Percentiles rank a stretch among this genome's conserved stretches.
phyloP scores from a whole-genome alignment of 1,284 basidiomycete genomes.

The Irpex sp. region DNA sequence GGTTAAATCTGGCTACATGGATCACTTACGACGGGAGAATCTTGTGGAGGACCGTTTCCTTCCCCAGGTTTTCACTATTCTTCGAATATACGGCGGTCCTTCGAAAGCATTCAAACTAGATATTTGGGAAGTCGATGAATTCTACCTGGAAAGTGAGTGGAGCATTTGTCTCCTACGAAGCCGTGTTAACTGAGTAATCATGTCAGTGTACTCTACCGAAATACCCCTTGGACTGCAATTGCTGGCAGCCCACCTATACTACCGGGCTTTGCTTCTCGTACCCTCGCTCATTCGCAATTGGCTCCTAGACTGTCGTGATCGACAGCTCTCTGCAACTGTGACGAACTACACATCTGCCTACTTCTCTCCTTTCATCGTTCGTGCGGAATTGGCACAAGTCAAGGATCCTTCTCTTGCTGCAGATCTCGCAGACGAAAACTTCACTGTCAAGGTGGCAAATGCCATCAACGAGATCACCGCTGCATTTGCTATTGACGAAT shows the following conservation, averaged over 20 bases:
- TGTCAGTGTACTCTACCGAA: slow-evolving; percentile 60
- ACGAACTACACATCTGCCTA: slow-evolving; percentile 79
- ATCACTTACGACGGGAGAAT: slow-evolving; percentile 74
- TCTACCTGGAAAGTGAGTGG: slow-evolving; percentile 73
- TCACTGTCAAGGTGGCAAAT: slow-evolving; percentile 72
- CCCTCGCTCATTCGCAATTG: slow-evolving; percentile 84
- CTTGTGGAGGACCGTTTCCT: slow-evolving; percentile 69
- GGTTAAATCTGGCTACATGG: slow-evolving; percentile 79
- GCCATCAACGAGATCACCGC: slow-evolving; percentile 77
- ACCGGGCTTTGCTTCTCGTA: slow-evolving; percentile 76
- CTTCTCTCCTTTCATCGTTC: slow-evolving; percentile 90
- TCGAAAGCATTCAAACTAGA: slow-evolving; percentile 72
- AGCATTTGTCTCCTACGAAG: not conserved
- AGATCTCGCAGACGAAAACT: slow-evolving; percentile 77
- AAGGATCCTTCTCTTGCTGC: slow-evolving; percentile 61
- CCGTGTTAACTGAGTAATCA: slow-evolving; percentile 7
- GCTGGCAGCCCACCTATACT: slow-evolving; percentile 87
- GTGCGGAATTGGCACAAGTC: slow-evolving; percentile 77
- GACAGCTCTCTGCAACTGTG: slow-evolving; percentile 77
- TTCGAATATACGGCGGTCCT: slow-evolving; percentile 61
- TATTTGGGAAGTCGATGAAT: slow-evolving; percentile 85
- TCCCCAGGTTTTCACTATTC: slow-evolving; percentile 69
- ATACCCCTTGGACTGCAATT: slow-evolving; percentile 57
- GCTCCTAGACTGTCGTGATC: slow-evolving; percentile 87
- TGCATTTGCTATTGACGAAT: slow-evolving; percentile 89